Evolutionary conservation across 2,329 filamentous ascomycete species (phyloP), one percentile per base, ranked within the genome.

Genomic region (Drechslerella coelobrocha): DNA sequence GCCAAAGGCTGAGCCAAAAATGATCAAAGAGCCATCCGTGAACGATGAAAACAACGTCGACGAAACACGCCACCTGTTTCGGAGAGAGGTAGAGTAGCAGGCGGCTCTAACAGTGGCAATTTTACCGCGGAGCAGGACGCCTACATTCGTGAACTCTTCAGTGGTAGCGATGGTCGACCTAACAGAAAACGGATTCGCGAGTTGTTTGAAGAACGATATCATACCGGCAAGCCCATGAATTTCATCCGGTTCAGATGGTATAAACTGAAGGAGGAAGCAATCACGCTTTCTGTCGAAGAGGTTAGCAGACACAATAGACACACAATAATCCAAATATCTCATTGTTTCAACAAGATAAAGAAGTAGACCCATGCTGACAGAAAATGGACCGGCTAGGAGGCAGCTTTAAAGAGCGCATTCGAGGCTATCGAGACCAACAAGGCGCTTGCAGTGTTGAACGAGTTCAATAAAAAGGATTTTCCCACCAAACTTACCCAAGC

Each of bases 181-280:
- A 50, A 17, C 24, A 7, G 34, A 1, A 53, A 39, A 12, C 34
- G 62, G 6, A 62, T 53, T 29, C 37, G 59, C 14, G 27, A 27
- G 1, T 45, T 19, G 2, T 69, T 69, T 19, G 65, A 69, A 41
- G 47, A 26, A 4, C 61, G 17, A 5, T 69, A 53, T 29, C 27
- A 54, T 1, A 69, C 65, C 0, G 47, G 53, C 0, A 62, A 27
- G 12, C 62, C 65, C 1, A 9, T 9, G 21, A 69, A 69, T 34
- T 10, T 26, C 9, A 26, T 69, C 26, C 19, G 65, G 2, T 69
- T 69, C 34, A 45, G 65, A 6, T 69, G 65, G 65, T 62, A 62
- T 24, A 48, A 41, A 21, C 17, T 69, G 37, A 62, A 48, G 27
- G 59, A 62, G 14, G 53, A 53, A 0, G 45, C 17, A n/a, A 56